Conservation (phyloP, 1,284 basidiomycete species). For the Malassezia equina region DNA sequence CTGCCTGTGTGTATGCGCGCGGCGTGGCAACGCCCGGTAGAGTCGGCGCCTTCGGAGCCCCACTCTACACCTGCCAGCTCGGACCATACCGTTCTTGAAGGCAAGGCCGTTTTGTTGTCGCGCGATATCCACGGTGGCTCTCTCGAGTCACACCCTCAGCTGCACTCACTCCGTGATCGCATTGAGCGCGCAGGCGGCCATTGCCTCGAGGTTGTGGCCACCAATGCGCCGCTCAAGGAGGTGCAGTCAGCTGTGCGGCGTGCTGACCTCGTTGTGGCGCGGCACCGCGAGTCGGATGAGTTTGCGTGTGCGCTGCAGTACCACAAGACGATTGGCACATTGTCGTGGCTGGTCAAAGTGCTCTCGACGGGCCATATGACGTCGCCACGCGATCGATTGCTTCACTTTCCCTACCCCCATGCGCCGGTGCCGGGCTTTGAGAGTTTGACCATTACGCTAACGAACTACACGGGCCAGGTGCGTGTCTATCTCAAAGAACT, state of each 20-base stretch:
- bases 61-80: constrained; percentile 2
- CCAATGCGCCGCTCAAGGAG: constrained; percentile 48
- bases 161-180: constrained; percentile 12
- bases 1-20: constrained; percentile 24
- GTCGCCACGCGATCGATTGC: constrained; percentile 59
- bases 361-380: constrained; percentile 58
- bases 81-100: constrained; percentile 14
- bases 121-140: constrained; percentile 23
- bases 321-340: constrained; percentile 62
- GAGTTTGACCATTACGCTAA: constrained; percentile 64
- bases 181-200: constrained; percentile 10
- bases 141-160: constrained; percentile 13
- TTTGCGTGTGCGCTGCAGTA: constrained; percentile 61
- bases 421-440: constrained; percentile 46
- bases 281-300: constrained; percentile 59
- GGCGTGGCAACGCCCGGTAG: constrained; percentile 20
- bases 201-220: constrained; percentile 54
- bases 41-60: constrained; percentile 14
- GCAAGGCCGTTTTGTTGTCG: constrained; percentile 24
- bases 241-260: constrained; percentile 29
- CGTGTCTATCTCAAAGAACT: constrained; percentile 76
- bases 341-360: constrained; percentile 71
- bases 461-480: constrained; percentile 73
- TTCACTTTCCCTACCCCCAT: constrained; percentile 56
- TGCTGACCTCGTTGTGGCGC: constrained; percentile 62